Conservation (phyloP, 2,329 filamentous ascomycete genomes). For the Stylonectria norvegica region DNA sequence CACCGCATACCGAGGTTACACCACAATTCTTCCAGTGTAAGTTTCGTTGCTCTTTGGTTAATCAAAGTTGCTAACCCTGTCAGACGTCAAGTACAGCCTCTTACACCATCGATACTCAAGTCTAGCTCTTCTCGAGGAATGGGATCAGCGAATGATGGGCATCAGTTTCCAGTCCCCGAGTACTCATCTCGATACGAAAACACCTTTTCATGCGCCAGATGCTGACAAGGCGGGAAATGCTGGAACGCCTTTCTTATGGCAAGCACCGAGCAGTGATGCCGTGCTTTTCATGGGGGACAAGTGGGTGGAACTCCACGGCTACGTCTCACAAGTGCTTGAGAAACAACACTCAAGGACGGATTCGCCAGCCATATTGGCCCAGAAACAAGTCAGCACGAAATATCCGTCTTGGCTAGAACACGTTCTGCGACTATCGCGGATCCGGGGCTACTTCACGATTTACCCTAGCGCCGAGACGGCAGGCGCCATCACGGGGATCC, state of each 20-base stretch:
- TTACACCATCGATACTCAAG: slow-evolving; percentile 74
- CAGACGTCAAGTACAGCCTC: slow-evolving; percentile 71
- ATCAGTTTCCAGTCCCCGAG: slow-evolving; percentile 75
- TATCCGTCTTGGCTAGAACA: slow-evolving; percentile 78
- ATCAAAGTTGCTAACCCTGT: slow-evolving; percentile 12
- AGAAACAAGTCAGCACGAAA: slow-evolving; percentile 62
- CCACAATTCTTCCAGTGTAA: slow-evolving; percentile 77
- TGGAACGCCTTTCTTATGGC: slow-evolving; percentile 71
- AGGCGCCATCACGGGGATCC: slow-evolving; percentile 64
- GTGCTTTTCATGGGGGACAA: slow-evolving; percentile 78
- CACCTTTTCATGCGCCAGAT: slow-evolving; percentile 48
- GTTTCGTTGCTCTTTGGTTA: slow-evolving; percentile 15
- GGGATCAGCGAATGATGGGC: slow-evolving; percentile 63
- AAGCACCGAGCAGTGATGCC: slow-evolving; percentile 79
- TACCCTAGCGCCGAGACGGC: slow-evolving; percentile 65
- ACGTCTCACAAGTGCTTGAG: slow-evolving; percentile 63
- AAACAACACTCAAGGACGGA: slow-evolving; percentile 35
- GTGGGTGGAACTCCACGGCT: slow-evolving; percentile 82
- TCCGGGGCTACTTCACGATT: slow-evolving; percentile 72
- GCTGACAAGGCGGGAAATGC: slow-evolving; percentile 21
- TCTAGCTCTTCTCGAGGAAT: slow-evolving; percentile 38
- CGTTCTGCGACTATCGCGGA: slow-evolving; percentile 69
- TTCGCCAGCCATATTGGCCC: slow-evolving; percentile 39
- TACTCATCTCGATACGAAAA: slow-evolving; percentile 58
- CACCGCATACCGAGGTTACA: slow-evolving; percentile 75